Conservation (phyloP, 2,329 filamentous ascomycete species). For the Hymenoscyphus salicellus region DNA sequence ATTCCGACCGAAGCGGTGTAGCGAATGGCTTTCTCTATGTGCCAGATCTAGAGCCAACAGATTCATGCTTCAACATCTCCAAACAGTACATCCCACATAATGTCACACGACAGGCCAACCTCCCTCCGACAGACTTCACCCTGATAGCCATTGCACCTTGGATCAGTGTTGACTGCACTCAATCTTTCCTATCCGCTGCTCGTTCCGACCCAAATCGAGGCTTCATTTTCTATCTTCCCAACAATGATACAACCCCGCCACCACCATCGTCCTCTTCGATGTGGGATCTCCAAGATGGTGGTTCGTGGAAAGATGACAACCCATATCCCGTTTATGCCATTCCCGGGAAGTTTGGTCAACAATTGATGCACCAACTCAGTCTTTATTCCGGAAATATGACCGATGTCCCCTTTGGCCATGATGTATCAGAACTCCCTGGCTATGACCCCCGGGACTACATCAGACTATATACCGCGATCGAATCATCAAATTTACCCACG, state of each 20-base stretch:
- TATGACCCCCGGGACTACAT: constrained; percentile 57
- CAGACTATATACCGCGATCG: constrained; percentile 57
- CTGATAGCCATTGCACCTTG: constrained; percentile 84
- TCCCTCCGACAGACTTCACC: constrained; percentile 67
- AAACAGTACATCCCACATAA: constrained; percentile 68
- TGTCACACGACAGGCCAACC: constrained; percentile 68
- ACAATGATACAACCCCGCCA: constrained; percentile 56
- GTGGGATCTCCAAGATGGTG: constrained; percentile 70
- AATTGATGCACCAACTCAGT: constrained; percentile 69
- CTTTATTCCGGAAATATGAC: constrained; percentile 75
- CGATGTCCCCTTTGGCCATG: constrained; percentile 54
- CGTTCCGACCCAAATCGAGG: constrained; percentile 56
- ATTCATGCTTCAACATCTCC: constrained; percentile 62
- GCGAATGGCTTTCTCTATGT: constrained; percentile 83
- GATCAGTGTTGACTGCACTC: constrained; percentile 71
- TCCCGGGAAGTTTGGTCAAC: constrained; percentile 61
- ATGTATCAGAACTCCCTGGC: constrained; percentile 54
- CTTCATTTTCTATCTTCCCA: constrained; percentile 62
- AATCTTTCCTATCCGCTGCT: constrained; percentile 66
- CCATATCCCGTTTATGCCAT: constrained; percentile 82
- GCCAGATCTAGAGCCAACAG: constrained; percentile 59
- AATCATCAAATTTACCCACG: constrained; percentile 43
- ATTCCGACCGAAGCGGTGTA: constrained; percentile 55
- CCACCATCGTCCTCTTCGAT: constrained; percentile 60
- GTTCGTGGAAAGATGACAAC: constrained; percentile 68